These are phyloP conservation scores for Holtermanniella nyarrowii DNA, from an alignment of 768 basidiomycete genomes.

Conservation along the genomic window DNA sequence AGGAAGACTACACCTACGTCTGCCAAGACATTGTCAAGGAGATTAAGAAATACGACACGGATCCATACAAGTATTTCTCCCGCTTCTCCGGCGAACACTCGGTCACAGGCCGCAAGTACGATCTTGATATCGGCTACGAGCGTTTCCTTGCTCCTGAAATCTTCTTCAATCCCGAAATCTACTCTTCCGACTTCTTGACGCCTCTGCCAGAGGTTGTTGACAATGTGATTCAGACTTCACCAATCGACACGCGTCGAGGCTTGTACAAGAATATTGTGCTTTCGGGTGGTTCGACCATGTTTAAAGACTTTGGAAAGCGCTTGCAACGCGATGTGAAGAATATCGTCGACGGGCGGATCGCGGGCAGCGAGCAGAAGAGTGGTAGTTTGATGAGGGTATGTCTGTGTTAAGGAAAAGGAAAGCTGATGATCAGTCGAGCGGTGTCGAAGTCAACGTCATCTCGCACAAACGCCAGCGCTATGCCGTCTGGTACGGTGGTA, in stretches of 20 bases:
- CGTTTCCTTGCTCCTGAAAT: constrained; percentile 98
- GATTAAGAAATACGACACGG: constrained; percentile 94
- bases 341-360: constrained; percentile 80
- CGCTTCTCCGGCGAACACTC: constrained; percentile 86
- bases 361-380: constrained; percentile 60
- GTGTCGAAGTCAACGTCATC: constrained; percentile 96
- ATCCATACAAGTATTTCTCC: constrained; percentile 90
- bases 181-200: constrained; percentile 92
- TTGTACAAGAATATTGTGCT: constrained; percentile 98
- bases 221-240: constrained; percentile 85
- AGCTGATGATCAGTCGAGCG: constrained; percentile 60
- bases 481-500: constrained; percentile 98
- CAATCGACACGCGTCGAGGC: constrained; percentile 93
- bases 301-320: constrained; percentile 94
- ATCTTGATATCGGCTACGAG: constrained; percentile 90
- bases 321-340: constrained; percentile 92
- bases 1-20: constrained; percentile 96
- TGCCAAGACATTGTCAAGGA: constrained; percentile 99
- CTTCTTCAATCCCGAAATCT: constrained; percentile 99
- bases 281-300: constrained; percentile 97
- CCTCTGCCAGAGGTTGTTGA: constrained; percentile 95
- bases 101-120: constrained; percentile 91
- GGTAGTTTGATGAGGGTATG: constrained; percentile 64
- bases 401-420: not conserved
- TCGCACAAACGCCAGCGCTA: constrained; percentile 94